Percentiles rank a stretch among this genome's conserved stretches.
Conservation (phyloP, 495 filamentous ascomycete genomes). For the Pseudoneurospora amorphoporcata region DNA sequence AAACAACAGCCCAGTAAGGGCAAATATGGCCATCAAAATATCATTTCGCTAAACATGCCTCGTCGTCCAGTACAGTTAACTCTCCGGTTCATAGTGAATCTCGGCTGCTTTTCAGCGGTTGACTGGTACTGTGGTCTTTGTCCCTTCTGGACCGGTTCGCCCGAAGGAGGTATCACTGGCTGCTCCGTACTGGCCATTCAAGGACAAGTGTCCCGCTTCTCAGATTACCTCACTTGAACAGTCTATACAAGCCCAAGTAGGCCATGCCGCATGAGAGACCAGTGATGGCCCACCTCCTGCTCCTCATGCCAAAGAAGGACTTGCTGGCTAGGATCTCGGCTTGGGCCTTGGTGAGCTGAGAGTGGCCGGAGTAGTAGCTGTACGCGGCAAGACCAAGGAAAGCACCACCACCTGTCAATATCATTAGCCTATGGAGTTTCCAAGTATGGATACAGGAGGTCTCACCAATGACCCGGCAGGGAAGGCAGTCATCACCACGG, state of each 20-base stretch:
- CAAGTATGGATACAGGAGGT: not conserved
- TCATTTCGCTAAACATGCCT: not conserved
- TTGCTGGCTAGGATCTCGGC: conserved; percentile 58
- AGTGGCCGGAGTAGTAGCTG: conserved; percentile 71
- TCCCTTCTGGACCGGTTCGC: not conserved
- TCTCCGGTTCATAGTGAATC: not conserved
- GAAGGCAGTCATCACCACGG: conserved; percentile 55
- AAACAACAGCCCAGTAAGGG: not conserved
- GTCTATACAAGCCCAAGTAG: conserved; percentile 50
- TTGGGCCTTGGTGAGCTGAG: conserved; percentile 60
- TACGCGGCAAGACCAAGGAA: conserved; percentile 87
- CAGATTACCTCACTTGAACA: conserved; percentile 17
- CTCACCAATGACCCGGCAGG: conserved; percentile 59
- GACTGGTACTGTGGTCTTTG: not conserved
- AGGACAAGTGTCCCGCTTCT: not conserved
- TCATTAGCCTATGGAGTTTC: not conserved
- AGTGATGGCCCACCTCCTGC: conserved; percentile 57
- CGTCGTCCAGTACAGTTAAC: not conserved
- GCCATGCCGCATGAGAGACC: conserved; percentile 60
- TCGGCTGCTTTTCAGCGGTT: not conserved
- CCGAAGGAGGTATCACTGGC: not conserved
- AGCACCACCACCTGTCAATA: conserved; percentile 51
- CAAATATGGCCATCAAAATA: not conserved
- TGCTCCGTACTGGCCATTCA: not conserved
- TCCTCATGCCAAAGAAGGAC: conserved; percentile 67